Evolutionary conservation across 2,329 filamentous ascomycete species (phyloP).

Genomic region (Truncatella angustata): DNA sequence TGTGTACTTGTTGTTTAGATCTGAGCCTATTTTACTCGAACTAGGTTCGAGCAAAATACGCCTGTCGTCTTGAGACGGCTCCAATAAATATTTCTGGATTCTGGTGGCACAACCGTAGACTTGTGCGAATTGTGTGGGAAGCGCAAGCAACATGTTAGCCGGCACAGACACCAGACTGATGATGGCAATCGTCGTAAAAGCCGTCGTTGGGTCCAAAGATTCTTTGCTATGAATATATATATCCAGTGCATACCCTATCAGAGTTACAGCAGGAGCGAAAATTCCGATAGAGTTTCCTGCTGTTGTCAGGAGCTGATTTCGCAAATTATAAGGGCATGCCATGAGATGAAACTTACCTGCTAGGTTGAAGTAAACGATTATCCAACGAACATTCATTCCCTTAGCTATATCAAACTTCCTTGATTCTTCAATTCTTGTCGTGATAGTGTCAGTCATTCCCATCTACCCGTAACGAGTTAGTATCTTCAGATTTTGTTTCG

Average conservation of each 20-base stretch:
- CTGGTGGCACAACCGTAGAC: background rate
- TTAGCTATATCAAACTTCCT: background rate
- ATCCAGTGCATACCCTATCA: background rate
- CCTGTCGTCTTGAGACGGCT: slow-evolving; percentile 4
- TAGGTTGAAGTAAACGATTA: slow-evolving; percentile 2
- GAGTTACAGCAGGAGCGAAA: background rate
- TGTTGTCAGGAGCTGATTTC: background rate
- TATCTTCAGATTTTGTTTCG: background rate
- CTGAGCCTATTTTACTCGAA: background rate
- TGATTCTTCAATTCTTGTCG: background rate
- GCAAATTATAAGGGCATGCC: background rate
- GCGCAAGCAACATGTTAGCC: background rate
- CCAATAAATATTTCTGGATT: slow-evolving; percentile 3
- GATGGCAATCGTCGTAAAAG: slow-evolving; percentile 7
- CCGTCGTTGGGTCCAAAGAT: background rate
- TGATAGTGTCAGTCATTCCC: slow-evolving; percentile 5
- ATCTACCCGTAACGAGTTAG: background rate
- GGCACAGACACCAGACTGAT: background rate
- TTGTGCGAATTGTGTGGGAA: background rate
- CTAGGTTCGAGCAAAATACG: background rate
- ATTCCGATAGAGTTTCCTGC: background rate
- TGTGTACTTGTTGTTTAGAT: background rate
- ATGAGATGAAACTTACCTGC: background rate
- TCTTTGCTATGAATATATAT: background rate
- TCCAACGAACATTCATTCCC: background rate